Conservation (phyloP, 75 land plant genomes). For the Isoetes taiwanensis region DNA sequence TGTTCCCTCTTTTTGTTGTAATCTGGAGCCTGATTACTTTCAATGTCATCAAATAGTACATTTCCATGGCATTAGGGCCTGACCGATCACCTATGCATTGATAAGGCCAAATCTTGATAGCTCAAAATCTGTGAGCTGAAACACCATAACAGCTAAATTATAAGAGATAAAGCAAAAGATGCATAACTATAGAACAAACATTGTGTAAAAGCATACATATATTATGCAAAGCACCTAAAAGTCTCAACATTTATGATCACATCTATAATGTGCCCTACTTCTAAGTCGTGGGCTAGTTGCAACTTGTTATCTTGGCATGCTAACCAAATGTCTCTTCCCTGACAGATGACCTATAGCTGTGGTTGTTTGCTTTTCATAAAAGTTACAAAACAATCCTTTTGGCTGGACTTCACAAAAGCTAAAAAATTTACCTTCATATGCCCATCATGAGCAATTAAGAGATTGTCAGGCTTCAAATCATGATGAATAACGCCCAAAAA, state of each 20-base stretch:
- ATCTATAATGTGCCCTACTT: too few species aligned
- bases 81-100: constrained; percentile 62
- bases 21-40: constrained; percentile 8
- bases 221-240: too few species aligned
- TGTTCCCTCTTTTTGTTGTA: constrained; percentile 40
- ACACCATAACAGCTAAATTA: background rate
- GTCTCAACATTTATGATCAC: too few species aligned
- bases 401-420: background rate
- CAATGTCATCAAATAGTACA: constrained; percentile 21
- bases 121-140: constrained; percentile 83
- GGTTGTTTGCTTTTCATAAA: too few species aligned
- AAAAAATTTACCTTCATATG: constrained; percentile 42
- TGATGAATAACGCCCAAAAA: constrained; percentile 60
- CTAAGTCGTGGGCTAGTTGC: too few species aligned
- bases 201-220: too few species aligned
- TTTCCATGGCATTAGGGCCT: constrained; percentile 41
- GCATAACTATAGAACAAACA: too few species aligned
- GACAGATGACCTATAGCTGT: too few species aligned
- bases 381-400: too few species aligned
- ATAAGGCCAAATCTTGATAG: constrained; percentile 69
- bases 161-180: background rate
- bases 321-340: too few species aligned
- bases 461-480: constrained; percentile 59
- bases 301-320: too few species aligned
- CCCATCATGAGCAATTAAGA: constrained; percentile 53